Conservation (phyloP, 495 filamentous ascomycete genomes). For the Platismatia glauca region DNA sequence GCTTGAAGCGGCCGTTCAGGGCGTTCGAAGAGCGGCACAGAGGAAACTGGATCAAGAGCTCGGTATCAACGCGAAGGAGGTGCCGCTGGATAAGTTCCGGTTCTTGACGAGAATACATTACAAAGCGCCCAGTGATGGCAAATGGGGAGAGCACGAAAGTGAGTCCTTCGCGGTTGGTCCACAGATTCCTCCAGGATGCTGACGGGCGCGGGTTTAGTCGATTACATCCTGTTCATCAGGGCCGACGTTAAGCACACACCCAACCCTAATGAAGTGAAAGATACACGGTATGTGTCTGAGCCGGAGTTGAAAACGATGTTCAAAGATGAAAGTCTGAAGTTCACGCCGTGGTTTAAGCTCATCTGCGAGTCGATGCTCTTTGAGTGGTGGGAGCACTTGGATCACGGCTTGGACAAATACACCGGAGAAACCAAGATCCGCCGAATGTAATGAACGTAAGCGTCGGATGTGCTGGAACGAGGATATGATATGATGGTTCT, state of each 20-base stretch:
- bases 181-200: conserved; percentile 8
- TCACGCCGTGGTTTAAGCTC: conserved; percentile 99
- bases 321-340: conserved; percentile 63
- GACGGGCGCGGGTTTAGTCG: conserved; percentile 48
- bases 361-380: conserved; percentile 97
- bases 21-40: conserved; percentile 83
- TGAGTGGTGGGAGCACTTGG: conserved; percentile 93
- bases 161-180: conserved; percentile 28
- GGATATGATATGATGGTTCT: not conserved
- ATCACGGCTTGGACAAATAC: conserved; percentile 73
- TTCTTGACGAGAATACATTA: conserved; percentile 98
- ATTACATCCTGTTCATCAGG: conserved; percentile 99
- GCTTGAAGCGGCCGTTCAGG: conserved; percentile 67
- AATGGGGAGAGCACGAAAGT: conserved; percentile 99
- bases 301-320: conserved; percentile 83
- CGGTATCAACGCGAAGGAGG: conserved; percentile 81
- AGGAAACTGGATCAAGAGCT: conserved; percentile 91
- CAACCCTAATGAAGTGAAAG: conserved; percentile 83
- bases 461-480: not conserved
- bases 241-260: conserved; percentile 72
- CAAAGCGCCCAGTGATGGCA: conserved; percentile 90
- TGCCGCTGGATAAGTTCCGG: conserved; percentile 83
- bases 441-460: conserved; percentile 56
- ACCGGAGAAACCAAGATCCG: conserved; percentile 76
- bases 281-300: conserved; percentile 70